Evolutionary conservation across 176 grass and related monocot species (phyloP).

Genomic region (Eleusine coracana): DNA sequence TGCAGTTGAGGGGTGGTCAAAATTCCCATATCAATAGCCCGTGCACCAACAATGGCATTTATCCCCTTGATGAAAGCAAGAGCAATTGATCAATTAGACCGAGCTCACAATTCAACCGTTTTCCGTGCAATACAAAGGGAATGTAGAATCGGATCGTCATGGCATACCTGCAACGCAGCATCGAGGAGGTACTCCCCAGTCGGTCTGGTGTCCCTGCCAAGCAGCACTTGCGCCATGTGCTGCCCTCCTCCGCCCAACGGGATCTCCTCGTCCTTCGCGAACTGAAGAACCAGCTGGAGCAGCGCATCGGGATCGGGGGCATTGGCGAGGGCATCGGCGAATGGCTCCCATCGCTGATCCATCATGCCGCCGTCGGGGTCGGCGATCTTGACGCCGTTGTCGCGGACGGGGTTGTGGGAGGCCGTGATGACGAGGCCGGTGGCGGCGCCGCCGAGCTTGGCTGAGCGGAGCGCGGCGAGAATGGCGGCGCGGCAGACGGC

Average conservation of each 20-base stretch:
- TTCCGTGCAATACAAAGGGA: neutral
- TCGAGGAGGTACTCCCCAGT: constrained; percentile 78
- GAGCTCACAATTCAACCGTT: neutral
- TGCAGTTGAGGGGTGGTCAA: constrained; percentile 90
- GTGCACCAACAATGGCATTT: constrained; percentile 66
- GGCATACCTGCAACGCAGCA: constrained; percentile 64
- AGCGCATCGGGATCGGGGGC: constrained; percentile 51
- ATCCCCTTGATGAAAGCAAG: constrained; percentile 61
- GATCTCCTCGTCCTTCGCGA: constrained; percentile 68
- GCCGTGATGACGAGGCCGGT: constrained; percentile 81
- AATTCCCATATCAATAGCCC: constrained; percentile 74
- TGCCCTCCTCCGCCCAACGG: constrained; percentile 48
- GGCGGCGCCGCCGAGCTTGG: constrained; percentile 61
- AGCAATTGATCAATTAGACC: constrained; percentile 26
- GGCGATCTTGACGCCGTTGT: constrained; percentile 93
- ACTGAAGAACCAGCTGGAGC: constrained; percentile 79
- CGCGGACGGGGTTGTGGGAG: constrained; percentile 75
- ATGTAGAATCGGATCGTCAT: constrained; percentile 10
- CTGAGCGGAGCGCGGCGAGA: constrained; percentile 70
- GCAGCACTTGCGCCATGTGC: constrained; percentile 62
- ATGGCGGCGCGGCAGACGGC: constrained; percentile 79
- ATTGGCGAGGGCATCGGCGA: constrained; percentile 80
- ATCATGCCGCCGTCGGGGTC: constrained; percentile 91
- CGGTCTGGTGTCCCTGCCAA: constrained; percentile 90
- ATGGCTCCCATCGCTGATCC: constrained; percentile 81